Conservation (phyloP, 805 yeast species). For the Candida mattraensis region DNA sequence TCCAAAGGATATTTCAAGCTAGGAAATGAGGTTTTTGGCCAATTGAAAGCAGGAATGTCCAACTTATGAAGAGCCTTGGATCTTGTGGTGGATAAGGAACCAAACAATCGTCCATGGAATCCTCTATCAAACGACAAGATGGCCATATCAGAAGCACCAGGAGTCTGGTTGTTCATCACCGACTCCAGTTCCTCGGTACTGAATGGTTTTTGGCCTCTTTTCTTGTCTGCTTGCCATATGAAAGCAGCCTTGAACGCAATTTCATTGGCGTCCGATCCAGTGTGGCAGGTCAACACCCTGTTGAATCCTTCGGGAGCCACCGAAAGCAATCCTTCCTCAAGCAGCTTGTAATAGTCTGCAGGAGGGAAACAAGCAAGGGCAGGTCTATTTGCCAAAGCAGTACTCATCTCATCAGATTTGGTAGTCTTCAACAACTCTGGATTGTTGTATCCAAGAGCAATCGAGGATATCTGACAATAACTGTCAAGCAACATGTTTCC, state of each 20-base stretch:
- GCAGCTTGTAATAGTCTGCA: constrained; percentile 48
- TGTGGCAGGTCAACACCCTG: constrained; percentile 62
- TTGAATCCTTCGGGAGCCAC: constrained; percentile 65
- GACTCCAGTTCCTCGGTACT: constrained; percentile 45
- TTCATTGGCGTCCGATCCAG: constrained; percentile 72
- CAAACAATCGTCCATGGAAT: constrained; percentile 59
- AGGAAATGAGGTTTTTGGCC: constrained; percentile 73
- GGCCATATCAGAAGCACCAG: constrained; percentile 54
- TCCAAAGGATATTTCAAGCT: constrained; percentile 81
- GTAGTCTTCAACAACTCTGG: constrained; percentile 61
- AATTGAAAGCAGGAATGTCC: constrained; percentile 58
- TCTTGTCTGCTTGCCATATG: constrained; percentile 53
- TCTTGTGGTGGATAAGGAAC: constrained; percentile 54
- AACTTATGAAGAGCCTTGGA: constrained; percentile 58
- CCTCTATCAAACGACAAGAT: constrained; percentile 54
- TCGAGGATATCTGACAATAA: constrained; percentile 72
- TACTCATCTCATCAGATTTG: constrained; percentile 59
- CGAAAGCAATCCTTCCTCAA: constrained; percentile 49
- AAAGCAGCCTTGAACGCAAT: constrained; percentile 71
- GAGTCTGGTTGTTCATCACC: constrained; percentile 50
- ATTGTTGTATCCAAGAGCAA: constrained; percentile 70
- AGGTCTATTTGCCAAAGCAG: constrained; percentile 66
- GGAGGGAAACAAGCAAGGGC: constrained; percentile 67
- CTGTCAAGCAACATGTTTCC: constrained; percentile 62
- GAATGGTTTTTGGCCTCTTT: constrained; percentile 49